phyloP scores from a whole-genome alignment of 2,329 filamentous ascomycete genomes.

The Plenodomus biglobosus region DNA sequence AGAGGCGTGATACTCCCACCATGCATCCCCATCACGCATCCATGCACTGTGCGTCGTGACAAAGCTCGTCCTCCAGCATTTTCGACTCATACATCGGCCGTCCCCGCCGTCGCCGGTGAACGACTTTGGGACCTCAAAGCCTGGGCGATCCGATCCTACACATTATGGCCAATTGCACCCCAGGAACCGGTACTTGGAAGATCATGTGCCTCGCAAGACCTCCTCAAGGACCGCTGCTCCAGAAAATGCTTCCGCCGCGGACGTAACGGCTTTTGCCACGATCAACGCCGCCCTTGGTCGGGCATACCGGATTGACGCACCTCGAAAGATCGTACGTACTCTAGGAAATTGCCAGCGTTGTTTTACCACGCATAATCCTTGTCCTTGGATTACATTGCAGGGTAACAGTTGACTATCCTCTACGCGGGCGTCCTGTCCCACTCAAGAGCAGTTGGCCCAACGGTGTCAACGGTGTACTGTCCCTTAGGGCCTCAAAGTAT shows the following conservation, averaged over 20 bases:
- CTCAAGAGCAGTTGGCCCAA: too few relatives aligned
- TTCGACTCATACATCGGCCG: conserved; percentile 9
- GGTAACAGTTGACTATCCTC: too few relatives aligned
- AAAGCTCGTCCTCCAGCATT: conserved; percentile 4
- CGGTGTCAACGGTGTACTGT: too few relatives aligned
- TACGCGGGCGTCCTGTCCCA: too few relatives aligned
- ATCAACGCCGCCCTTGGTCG: conserved; percentile 1
- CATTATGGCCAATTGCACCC: conserved; percentile 3
- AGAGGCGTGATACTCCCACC: conserved; percentile 21
- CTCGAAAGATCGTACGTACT: too few relatives aligned
- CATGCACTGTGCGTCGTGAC: conserved; percentile 7
- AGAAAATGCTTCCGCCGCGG: conserved; percentile 11
- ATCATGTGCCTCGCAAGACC: conserved; percentile 3
- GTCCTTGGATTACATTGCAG: too few relatives aligned
- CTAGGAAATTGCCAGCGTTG: too few relatives aligned
- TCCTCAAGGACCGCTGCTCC: conserved; percentile 7
- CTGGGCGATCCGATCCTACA: conserved; percentile 10
- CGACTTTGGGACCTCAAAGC: conserved; percentile 10
- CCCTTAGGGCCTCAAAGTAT: too few relatives aligned
- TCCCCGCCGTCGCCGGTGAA: conserved; percentile 15
- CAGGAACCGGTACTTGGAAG: background rate
- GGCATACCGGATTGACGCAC: too few relatives aligned
- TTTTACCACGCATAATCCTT: too few relatives aligned
- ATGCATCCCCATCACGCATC: conserved; percentile 5
- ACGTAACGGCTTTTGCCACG: conserved; percentile 2